phyloP scores from a whole-genome alignment of 768 basidiomycete species.

The Lactarius hatsudake region DNA sequence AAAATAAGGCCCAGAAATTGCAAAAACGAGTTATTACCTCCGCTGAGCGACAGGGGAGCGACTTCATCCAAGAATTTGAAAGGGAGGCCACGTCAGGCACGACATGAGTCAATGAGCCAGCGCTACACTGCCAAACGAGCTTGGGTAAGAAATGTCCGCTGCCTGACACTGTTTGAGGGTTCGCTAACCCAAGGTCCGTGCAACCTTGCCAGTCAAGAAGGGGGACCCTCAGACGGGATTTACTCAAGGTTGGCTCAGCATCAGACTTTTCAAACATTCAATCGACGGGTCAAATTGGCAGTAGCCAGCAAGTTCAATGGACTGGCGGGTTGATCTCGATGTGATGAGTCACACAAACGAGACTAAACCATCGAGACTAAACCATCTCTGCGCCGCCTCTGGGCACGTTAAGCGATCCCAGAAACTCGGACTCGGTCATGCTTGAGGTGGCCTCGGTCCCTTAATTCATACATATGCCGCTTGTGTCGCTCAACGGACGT shows the following conservation, averaged over 20 bases:
- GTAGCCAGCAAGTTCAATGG: neutral
- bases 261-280: no score
- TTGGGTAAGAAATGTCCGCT: no score
- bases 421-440: neutral
- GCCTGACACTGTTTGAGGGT: no score
- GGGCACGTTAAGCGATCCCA: neutral
- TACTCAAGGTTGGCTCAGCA: no score
- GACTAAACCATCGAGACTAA: neutral
- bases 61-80: neutral
- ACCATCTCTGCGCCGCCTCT: neutral
- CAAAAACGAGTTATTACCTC: neutral
- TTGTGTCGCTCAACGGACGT: constrained; percentile 3
- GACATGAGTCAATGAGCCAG: neutral
- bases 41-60: neutral
- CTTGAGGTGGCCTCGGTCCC: neutral
- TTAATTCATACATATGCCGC: neutral
- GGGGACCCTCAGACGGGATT: no score
- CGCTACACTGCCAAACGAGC: neutral
- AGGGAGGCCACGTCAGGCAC: neutral
- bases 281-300: no score
- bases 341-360: neutral
- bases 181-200: no score
- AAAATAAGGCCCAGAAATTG: neutral
- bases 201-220: no score
- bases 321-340: neutral